Conservation (phyloP, 2,329 filamentous ascomycete species). For the Sclerotinia borealis region DNA sequence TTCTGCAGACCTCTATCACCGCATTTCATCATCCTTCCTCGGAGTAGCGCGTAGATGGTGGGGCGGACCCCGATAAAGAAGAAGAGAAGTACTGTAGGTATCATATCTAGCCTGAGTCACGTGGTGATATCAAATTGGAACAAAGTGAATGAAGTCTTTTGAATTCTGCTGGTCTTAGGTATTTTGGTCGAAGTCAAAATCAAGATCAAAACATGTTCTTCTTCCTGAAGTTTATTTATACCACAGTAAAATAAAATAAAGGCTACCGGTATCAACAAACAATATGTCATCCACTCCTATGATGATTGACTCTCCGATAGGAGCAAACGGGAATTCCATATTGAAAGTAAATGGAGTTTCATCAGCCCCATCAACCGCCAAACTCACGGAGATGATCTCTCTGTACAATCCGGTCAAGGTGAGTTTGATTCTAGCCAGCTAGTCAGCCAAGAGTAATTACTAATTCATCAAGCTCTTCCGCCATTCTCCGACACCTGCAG, state of each 20-base stretch:
- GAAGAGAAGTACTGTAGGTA: neutral
- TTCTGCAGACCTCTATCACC: neutral
- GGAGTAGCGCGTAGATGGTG: neutral
- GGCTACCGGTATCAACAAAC: neutral
- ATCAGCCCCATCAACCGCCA: slow-evolving; percentile 39
- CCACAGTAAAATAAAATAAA: neutral
- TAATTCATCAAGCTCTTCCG: slow-evolving; percentile 48
- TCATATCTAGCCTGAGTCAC: no score
- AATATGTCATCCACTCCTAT: slow-evolving; percentile 31
- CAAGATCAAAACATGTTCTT: neutral
- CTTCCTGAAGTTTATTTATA: neutral
- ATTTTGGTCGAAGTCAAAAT: neutral
- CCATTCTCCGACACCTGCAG: slow-evolving; percentile 46
- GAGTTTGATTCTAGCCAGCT: slow-evolving; percentile 21
- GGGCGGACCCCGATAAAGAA: slow-evolving; percentile 6
- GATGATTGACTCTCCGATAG: slow-evolving; percentile 31
- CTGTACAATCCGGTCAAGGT: slow-evolving; percentile 78
- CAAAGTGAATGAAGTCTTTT: neutral
- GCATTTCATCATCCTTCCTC: neutral
- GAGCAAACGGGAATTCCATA: slow-evolving; percentile 19
- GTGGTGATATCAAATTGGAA: slow-evolving; percentile 2
- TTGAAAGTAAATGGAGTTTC: slow-evolving; percentile 19
- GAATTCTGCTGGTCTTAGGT: neutral
- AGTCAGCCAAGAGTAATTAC: slow-evolving; percentile 11
- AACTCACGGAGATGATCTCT: slow-evolving; percentile 70